These are phyloP conservation scores for Spathaspora arborariae DNA, from an alignment of 805 yeast species.

Conservation along the genomic window DNA sequence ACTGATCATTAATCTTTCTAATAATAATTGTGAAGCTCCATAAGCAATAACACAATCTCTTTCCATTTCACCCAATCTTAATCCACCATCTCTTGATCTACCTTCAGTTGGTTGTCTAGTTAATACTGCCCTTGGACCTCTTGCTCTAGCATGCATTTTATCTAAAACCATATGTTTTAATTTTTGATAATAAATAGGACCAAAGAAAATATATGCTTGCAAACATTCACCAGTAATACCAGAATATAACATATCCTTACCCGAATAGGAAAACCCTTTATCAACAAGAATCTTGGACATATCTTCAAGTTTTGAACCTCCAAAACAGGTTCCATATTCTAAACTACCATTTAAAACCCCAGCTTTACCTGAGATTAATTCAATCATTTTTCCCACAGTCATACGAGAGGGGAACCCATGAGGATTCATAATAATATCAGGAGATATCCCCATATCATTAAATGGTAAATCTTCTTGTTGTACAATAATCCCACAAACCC, in stretches of 20 bases:
- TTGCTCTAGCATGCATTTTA: conserved; percentile 99
- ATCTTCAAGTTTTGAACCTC: conserved; percentile 94
- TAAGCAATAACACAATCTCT: conserved; percentile 99
- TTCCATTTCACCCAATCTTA: conserved; percentile 98
- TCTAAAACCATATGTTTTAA: conserved; percentile 98
- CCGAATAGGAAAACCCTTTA: conserved; percentile 90
- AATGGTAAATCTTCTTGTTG: conserved; percentile 97
- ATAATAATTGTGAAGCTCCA: conserved; percentile 91
- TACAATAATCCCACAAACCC: conserved; percentile 98
- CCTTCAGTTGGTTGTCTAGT: conserved; percentile 99
- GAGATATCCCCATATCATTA: conserved; percentile 85
- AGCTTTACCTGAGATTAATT: conserved; percentile 93
- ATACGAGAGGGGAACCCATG: conserved; percentile 99
- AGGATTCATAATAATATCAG: conserved; percentile 98
- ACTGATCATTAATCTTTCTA: conserved; percentile 93
- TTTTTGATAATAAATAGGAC: conserved; percentile 97
- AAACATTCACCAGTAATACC: conserved; percentile 97
- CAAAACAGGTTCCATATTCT: conserved; percentile 97
- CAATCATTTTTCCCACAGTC: conserved; percentile 99
- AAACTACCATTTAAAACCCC: conserved; percentile 90
- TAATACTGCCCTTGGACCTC: conserved; percentile 97
- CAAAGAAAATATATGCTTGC: conserved; percentile 97
- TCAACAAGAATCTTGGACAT: conserved; percentile 90
- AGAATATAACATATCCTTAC: conserved; percentile 95
- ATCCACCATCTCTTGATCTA: conserved; percentile 98